phyloP scores from a whole-genome alignment of 768 basidiomycete species.

The Mycena amicta region DNA sequence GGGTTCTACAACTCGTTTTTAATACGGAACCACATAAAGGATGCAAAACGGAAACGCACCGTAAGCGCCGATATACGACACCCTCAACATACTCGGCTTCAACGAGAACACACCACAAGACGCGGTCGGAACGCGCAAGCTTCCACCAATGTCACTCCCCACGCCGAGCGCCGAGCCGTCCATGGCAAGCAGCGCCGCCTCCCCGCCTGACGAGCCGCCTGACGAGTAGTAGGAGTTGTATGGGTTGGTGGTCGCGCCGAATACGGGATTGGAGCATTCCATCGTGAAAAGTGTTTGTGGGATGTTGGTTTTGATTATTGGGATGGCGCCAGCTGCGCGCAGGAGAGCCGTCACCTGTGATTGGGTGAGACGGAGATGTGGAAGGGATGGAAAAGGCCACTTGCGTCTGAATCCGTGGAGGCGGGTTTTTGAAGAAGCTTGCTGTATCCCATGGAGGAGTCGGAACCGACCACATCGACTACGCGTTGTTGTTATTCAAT shows the following conservation, averaged over 20 bases:
- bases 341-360: conserved; percentile 38
- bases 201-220: conserved; percentile 65
- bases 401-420: conserved; percentile 48
- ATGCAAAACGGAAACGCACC: no score
- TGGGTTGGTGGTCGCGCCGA: conserved; percentile 58
- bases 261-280: conserved; percentile 61
- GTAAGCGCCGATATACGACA: conserved; percentile 52
- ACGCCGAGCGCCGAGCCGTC: conserved; percentile 64
- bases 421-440: conserved; percentile 50
- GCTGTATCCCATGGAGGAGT: conserved; percentile 55
- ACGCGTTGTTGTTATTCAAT: conserved; percentile 41
- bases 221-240: conserved; percentile 37
- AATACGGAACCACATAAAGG: no score
- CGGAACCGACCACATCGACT: conserved; percentile 53
- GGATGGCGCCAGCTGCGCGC: conserved; percentile 58
- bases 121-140: conserved; percentile 68
- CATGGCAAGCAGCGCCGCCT: conserved; percentile 62
- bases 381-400: conserved; percentile 54
- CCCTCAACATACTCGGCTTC: conserved; percentile 50
- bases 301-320: conserved; percentile 73
- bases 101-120: conserved; percentile 66
- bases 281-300: conserved; percentile 64
- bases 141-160: conserved; percentile 73
- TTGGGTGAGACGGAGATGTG: conserved; percentile 42
- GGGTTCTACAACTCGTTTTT: conserved; percentile 40